phyloP scores from a whole-genome alignment of 768 basidiomycete species.

The Boletellus ananas region DNA sequence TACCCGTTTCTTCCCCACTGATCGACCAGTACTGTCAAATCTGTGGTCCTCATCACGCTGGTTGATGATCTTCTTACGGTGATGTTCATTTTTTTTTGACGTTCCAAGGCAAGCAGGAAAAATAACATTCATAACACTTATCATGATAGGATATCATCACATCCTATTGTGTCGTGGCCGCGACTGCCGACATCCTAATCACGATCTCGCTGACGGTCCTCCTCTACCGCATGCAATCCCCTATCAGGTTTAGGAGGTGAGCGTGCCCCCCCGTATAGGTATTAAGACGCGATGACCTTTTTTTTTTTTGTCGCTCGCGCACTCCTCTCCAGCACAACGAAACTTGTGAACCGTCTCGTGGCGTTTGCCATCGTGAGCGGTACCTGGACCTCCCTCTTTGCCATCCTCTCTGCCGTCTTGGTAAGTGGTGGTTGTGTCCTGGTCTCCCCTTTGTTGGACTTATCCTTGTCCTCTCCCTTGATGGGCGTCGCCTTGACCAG shows the following conservation, averaged over 20 bases:
- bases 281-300: too few relatives aligned
- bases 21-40: too few relatives aligned
- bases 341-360: not conserved
- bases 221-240: not conserved
- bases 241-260: not conserved
- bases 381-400: not conserved
- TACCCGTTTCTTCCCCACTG: too few relatives aligned
- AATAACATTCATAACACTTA: too few relatives aligned
- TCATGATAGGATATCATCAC: not conserved
- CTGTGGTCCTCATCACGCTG: too few relatives aligned
- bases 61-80: too few relatives aligned
- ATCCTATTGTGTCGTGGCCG: not conserved
- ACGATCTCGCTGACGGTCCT: not conserved
- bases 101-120: too few relatives aligned
- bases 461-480: too few relatives aligned
- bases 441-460: too few relatives aligned
- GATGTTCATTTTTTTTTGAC: too few relatives aligned
- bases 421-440: not conserved
- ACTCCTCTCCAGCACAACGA: not conserved
- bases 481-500: too few relatives aligned
- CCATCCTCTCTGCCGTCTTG: not conserved
- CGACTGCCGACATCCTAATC: not conserved
- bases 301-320: too few relatives aligned
- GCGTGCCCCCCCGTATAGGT: not conserved
- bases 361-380: not conserved